A percentile compares a stretch with the other conserved stretches of the same genome.
Conservation (phyloP, 2,329 filamentous ascomycete species). For the Aspergillus spinulosporus region DNA sequence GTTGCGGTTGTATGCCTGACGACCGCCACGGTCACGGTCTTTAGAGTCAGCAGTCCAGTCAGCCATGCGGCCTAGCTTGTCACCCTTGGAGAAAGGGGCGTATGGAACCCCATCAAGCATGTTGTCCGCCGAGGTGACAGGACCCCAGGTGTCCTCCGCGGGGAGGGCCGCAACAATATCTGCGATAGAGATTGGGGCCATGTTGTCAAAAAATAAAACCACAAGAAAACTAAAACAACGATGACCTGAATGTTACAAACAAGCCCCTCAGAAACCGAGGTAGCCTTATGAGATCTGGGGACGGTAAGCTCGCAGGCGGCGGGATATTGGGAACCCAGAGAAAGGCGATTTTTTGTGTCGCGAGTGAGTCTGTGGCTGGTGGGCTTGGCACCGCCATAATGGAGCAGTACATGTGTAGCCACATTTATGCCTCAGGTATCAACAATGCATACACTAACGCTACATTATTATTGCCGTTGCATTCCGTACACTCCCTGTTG, state of each 20-base stretch:
- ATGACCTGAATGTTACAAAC: not conserved
- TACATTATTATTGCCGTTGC: no score
- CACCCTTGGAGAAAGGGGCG: conserved; percentile 96
- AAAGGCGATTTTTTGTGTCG: conserved; percentile 26
- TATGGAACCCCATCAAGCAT: conserved; percentile 94
- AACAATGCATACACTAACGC: not conserved
- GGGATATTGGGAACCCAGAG: conserved; percentile 19
- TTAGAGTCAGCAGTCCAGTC: conserved; percentile 96
- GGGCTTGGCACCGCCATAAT: conserved; percentile 17
- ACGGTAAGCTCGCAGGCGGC: conserved; percentile 14
- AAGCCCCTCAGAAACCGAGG: conserved; percentile 8
- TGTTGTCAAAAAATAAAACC: conserved; percentile 28
- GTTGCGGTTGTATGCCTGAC: conserved; percentile 88
- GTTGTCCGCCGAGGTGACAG: conserved; percentile 76
- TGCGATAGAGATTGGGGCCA: conserved; percentile 59
- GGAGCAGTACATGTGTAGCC: conserved; percentile 1
- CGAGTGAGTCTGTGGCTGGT: conserved; percentile 21
- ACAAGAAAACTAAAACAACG: conserved; percentile 5
- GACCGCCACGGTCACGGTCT: conserved; percentile 67
- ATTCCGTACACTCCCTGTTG: not conserved
- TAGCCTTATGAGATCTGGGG: conserved; percentile 4
- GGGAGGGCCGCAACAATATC: conserved; percentile 72
- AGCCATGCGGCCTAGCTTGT: conserved; percentile 98
- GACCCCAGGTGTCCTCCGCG: conserved; percentile 82
- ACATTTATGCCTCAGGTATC: conserved; percentile 1